A percentile compares a stretch with the other conserved stretches of the same genome.
Conservation (phyloP, 371 early-diverging fungal genomes). For the Haplosporangium sp. region DNA sequence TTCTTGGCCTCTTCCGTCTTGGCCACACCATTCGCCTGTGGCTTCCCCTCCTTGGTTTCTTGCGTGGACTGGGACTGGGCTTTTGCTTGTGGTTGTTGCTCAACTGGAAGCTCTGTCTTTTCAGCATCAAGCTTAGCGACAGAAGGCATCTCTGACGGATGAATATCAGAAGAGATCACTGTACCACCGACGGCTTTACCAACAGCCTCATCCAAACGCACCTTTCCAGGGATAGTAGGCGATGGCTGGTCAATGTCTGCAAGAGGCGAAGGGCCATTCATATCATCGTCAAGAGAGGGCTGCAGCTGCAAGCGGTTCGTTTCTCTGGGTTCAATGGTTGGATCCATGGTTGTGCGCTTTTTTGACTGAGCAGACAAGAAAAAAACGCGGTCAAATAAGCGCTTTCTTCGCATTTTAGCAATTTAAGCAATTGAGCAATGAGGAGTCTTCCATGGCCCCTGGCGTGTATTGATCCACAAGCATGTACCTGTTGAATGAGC, state of each 20-base stretch:
- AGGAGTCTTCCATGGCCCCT: too few species aligned
- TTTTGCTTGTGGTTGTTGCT: conserved; percentile 5
- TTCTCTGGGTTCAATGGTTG: background rate
- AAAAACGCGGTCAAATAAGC: too few species aligned
- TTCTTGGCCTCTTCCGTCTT: background rate
- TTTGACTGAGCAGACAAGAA: too few species aligned
- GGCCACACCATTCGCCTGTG: background rate
- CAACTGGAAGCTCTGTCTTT: conserved; percentile 1
- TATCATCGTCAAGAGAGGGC: too few species aligned
- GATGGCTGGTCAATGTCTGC: conserved; percentile 1
- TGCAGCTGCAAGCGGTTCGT: background rate
- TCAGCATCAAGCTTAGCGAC: conserved; percentile 5
- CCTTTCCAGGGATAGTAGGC: conserved; percentile 14
- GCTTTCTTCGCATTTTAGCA: too few species aligned
- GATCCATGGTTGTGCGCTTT: conserved; percentile 3
- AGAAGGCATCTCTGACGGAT: conserved; percentile 11
- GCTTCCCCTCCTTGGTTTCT: background rate
- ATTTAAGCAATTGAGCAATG: too few species aligned
- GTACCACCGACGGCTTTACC: conserved; percentile 22
- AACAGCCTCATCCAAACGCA: conserved; percentile 9
- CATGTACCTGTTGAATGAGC: too few species aligned
- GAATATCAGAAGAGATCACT: conserved; percentile 19
- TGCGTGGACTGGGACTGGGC: background rate
- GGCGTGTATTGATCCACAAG: too few species aligned
- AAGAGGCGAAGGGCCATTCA: background rate